Evolutionary conservation across 768 basidiomycete species (phyloP).

Genomic region (Suillus weaverae): DNA sequence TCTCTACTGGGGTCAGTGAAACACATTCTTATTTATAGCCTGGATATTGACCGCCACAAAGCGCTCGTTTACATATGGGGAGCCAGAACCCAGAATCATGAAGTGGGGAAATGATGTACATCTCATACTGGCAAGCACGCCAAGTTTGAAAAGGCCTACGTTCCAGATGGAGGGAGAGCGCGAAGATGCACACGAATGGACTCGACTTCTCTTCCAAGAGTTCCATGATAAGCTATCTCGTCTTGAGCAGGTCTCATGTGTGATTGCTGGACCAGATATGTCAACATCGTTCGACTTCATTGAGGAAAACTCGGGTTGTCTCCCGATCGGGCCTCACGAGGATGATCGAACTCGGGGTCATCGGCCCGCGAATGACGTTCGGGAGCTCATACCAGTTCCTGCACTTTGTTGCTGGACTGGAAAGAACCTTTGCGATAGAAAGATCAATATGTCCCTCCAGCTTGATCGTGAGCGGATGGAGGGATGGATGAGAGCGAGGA

Average conservation of each 20-base stretch:
- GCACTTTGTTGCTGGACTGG: background rate
- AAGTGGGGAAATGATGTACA: background rate
- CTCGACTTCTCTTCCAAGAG: background rate
- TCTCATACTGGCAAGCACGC: background rate
- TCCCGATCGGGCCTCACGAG: background rate
- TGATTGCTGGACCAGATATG: background rate
- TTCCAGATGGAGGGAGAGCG: background rate
- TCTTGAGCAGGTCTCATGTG: background rate
- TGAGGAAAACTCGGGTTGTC: background rate
- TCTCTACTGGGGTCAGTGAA: background rate
- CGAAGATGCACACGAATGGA: background rate
- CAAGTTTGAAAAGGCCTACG: background rate
- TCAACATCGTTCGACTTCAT: background rate
- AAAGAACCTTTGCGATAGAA: background rate
- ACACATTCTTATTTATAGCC: background rate
- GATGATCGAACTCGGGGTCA: background rate
- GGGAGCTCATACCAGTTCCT: background rate
- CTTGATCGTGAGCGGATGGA: background rate
- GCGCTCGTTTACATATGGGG: background rate
- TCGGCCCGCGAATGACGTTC: background rate
- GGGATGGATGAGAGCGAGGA: background rate
- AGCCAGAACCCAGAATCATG: too few species aligned
- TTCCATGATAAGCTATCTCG: background rate
- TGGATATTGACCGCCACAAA: background rate
- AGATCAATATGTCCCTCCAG: background rate